These are phyloP conservation scores for Backusella tarrabulga DNA, from an alignment of 192 early-diverging fungal species.

Conservation along the genomic window DNA sequence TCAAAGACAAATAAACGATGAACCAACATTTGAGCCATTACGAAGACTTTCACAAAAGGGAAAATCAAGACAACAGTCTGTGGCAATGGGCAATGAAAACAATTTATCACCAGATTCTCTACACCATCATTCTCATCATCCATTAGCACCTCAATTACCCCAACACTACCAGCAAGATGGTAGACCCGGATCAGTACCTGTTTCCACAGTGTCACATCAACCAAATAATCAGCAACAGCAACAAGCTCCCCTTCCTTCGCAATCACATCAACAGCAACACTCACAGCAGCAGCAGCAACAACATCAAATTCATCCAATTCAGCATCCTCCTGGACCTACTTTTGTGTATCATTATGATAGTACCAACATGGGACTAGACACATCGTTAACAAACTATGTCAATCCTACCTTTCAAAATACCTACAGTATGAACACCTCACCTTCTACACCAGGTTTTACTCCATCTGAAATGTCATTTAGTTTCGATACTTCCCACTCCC, in stretches of 20 bases:
- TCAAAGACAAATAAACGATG: not conserved
- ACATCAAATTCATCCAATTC: not conserved
- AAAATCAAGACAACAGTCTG: not conserved
- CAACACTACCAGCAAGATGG: not conserved
- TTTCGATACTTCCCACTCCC: slow-evolving; percentile 1
- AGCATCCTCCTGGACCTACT: not conserved
- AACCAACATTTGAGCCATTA: not conserved
- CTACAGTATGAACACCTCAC: slow-evolving; percentile 4
- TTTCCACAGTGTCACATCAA: not conserved
- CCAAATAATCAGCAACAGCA: not conserved
- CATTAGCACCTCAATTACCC: not conserved
- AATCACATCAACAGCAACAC: not conserved
- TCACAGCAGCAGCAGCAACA: not conserved
- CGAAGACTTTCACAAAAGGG: not conserved
- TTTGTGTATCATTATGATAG: slow-evolving; percentile 19
- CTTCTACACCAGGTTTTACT: not conserved
- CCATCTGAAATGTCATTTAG: not conserved
- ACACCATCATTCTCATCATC: not conserved
- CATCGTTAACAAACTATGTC: slow-evolving; percentile 16
- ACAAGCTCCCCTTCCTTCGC: not conserved
- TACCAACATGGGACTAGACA: not conserved
- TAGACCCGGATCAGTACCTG: not conserved
- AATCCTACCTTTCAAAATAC: slow-evolving; percentile 14
- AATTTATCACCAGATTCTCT: not conserved
- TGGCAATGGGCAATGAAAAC: not conserved